These are phyloP conservation scores for Penicillium sp. DNA, from an alignment of 2,329 filamentous ascomycete genomes.

Conservation along the genomic window DNA sequence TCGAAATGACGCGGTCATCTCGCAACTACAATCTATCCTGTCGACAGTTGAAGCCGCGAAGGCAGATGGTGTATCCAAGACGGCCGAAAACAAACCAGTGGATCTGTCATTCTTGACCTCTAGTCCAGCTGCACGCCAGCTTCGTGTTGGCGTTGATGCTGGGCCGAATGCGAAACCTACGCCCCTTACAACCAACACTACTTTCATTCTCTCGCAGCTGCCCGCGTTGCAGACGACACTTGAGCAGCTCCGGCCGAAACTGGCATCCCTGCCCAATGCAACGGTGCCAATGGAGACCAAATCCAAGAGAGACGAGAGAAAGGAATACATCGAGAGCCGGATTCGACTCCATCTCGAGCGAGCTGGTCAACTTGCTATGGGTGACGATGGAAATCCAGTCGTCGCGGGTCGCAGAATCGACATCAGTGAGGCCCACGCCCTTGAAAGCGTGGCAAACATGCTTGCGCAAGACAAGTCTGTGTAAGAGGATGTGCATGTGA, in stretches of 20 bases:
- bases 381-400: constrained; percentile 32
- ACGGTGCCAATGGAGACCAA: constrained; percentile 40
- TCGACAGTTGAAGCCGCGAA: constrained; percentile 31
- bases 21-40: constrained; percentile 60
- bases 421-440: constrained; percentile 39
- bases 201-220: constrained; percentile 78
- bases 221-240: constrained; percentile 73
- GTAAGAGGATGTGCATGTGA: constrained; percentile 2
- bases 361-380: constrained; percentile 38
- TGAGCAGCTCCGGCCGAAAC: constrained; percentile 62
- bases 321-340: constrained; percentile 79
- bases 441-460: constrained; percentile 41
- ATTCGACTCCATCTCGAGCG: constrained; percentile 72
- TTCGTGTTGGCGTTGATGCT: constrained; percentile 44
- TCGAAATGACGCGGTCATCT: constrained; percentile 69
- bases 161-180: constrained; percentile 36
- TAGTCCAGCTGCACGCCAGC: constrained; percentile 44
- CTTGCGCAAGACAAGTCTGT: constrained; percentile 28
- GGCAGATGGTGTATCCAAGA: constrained; percentile 13
- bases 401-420: constrained; percentile 41
- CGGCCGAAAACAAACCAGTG: constrained; percentile 21
- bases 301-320: constrained; percentile 66
- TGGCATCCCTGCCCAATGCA: constrained; percentile 46
- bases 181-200: constrained; percentile 48
- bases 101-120: constrained; percentile 58